phyloP scores from a whole-genome alignment of 2,329 filamentous ascomycete species.

The Sphaerulina musiva region DNA sequence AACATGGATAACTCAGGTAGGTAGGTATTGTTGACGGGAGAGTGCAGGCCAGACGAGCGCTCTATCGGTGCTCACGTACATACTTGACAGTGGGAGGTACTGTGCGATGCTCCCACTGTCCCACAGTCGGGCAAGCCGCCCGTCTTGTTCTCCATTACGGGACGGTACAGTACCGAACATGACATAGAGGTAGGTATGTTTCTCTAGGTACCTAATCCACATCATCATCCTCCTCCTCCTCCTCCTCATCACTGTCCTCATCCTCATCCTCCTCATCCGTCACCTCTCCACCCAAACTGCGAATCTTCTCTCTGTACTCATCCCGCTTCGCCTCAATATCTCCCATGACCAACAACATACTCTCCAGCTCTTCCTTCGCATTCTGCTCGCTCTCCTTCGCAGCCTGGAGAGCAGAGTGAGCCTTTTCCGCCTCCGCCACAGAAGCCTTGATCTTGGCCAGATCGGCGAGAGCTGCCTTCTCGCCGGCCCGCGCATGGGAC shows the following conservation, averaged over 20 bases:
- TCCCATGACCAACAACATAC: conserved; percentile 40
- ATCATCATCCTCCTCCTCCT: conserved; percentile 24
- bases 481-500: conserved; percentile 1
- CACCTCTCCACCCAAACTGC: conserved; percentile 29
- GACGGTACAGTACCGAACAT: too few species aligned
- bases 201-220: conserved; percentile 14
- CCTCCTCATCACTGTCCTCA: conserved; percentile 28
- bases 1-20: conserved; percentile 4
- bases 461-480: conserved; percentile 2
- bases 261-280: conserved; percentile 29
- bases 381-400: conserved; percentile 13
- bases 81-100: too few species aligned
- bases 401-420: conserved; percentile 17
- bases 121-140: too few species aligned
- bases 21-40: too few species aligned
- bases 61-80: too few species aligned
- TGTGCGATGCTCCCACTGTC: too few species aligned
- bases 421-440: conserved; percentile 5
- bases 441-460: conserved; percentile 6
- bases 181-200: too few species aligned
- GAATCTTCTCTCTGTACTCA: conserved; percentile 28
- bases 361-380: conserved; percentile 24
- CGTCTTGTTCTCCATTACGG: too few species aligned
- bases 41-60: too few species aligned
- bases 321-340: conserved; percentile 43